Evolutionary conservation across 306 rosid species (phyloP).

Genomic region (peach (Prunus persica)): DNA sequence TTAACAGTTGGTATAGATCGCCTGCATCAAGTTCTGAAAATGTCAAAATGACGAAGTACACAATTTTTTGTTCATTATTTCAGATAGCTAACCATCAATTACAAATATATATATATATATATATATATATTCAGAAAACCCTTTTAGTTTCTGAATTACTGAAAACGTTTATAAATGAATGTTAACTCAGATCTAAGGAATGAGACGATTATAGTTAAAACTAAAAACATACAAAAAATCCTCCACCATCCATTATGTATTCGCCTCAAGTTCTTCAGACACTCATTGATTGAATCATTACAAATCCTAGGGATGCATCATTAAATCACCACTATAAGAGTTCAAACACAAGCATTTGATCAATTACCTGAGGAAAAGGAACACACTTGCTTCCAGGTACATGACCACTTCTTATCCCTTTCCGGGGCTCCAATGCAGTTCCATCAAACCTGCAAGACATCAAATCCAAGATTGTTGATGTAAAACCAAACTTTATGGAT

Average conservation of each 20-base stretch:
- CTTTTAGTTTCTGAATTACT: not conserved
- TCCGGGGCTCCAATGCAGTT: conserved; percentile 73
- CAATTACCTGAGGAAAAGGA: conserved; percentile 68
- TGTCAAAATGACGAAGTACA: not conserved
- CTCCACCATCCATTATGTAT: not conserved
- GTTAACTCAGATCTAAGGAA: not conserved
- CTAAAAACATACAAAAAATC: not conserved
- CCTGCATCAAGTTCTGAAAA: not conserved
- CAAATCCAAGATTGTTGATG: conserved; percentile 15
- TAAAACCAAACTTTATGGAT: not conserved
- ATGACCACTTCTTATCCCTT: conserved; percentile 89
- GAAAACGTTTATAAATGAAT: not conserved
- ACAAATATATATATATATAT: not conserved
- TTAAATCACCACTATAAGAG: not conserved
- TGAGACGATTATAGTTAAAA: not conserved
- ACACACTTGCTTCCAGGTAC: conserved; percentile 91
- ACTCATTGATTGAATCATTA: not conserved
- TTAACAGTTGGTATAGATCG: not conserved
- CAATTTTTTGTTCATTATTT: not conserved
- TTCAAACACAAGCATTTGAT: conserved; percentile 2
- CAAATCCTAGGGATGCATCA: not conserved
- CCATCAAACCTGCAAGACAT: conserved; percentile 71
- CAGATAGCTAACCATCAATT: not conserved
- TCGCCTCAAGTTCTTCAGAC: not conserved
- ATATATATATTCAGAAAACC: not conserved